Evolutionary conservation across 495 filamentous ascomycete species (phyloP).

Genomic region (Xylaria bambusicola): DNA sequence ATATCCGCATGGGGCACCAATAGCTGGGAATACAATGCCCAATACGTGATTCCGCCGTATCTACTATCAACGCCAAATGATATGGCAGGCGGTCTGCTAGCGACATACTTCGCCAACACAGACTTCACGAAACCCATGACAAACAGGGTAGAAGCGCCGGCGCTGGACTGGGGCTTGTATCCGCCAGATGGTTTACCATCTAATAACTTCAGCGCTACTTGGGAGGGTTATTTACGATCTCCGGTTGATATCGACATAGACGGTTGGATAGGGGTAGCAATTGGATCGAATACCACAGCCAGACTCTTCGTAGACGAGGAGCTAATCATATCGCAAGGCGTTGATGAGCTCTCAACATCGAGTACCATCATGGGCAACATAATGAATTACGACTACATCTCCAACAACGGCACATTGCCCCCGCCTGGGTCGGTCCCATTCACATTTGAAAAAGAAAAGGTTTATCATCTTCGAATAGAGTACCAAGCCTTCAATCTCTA

Average conservation of each 20-base stretch:
- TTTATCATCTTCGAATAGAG: constrained; percentile 43
- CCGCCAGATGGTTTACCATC: constrained; percentile 42
- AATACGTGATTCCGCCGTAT: constrained; percentile 44
- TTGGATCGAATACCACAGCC: constrained; percentile 42
- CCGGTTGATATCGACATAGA: constrained; percentile 40
- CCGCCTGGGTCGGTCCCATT: constrained; percentile 41
- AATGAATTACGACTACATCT: constrained; percentile 32
- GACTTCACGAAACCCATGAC: constrained; percentile 36
- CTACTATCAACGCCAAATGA: constrained; percentile 38
- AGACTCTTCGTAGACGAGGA: constrained; percentile 39
- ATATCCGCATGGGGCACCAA: constrained; percentile 46
- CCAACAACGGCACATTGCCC: constrained; percentile 29
- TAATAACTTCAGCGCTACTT: constrained; percentile 47
- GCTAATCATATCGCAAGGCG: constrained; percentile 21
- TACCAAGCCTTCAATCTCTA: constrained; percentile 49
- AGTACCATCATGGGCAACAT: constrained; percentile 36
- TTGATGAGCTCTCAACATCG: constrained; percentile 23
- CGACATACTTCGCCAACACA: constrained; percentile 44
- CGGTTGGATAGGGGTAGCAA: constrained; percentile 38
- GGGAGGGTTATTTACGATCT: constrained; percentile 41
- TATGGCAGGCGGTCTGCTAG: constrained; percentile 35
- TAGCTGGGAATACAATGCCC: constrained; percentile 44
- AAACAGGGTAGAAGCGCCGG: constrained; percentile 37
- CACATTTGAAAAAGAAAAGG: constrained; percentile 35
- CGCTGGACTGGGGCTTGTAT: constrained; percentile 46